phyloP scores from a whole-genome alignment of 805 yeast species.

The Spathaspora passalidarum region DNA sequence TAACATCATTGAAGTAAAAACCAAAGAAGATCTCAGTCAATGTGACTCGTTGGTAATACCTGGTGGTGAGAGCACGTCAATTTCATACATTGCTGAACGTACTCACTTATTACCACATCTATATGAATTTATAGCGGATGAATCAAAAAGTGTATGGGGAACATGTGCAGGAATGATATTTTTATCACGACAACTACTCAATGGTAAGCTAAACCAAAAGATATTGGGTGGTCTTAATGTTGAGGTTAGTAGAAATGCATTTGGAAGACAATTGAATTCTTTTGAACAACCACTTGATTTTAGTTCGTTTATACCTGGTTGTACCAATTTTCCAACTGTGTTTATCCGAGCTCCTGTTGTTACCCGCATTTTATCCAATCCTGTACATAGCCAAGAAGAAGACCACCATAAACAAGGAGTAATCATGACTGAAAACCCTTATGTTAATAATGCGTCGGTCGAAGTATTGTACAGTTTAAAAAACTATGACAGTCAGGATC shows the following conservation, averaged over 20 bases:
- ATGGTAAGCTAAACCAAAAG: constrained; percentile 53
- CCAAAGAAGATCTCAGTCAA: constrained; percentile 42
- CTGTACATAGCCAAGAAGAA: constrained; percentile 11
- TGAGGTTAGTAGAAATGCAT: constrained; percentile 66
- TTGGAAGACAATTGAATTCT: constrained; percentile 74
- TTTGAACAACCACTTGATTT: constrained; percentile 50
- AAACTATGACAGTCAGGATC: constrained; percentile 14
- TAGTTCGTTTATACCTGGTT: constrained; percentile 39
- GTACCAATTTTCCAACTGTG: constrained; percentile 41
- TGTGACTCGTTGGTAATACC: constrained; percentile 68
- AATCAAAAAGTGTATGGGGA: constrained; percentile 67
- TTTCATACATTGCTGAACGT: constrained; percentile 68
- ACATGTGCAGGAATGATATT: constrained; percentile 83
- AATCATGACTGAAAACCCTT: constrained; percentile 19
- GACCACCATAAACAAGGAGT: constrained; percentile 7
- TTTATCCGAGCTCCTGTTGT: constrained; percentile 82
- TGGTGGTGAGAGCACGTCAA: constrained; percentile 69
- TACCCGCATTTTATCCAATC: constrained; percentile 13
- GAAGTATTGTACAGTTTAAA: constrained; percentile 40
- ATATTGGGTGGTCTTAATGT: constrained; percentile 65
- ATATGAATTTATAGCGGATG: constrained; percentile 45
- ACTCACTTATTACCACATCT: constrained; percentile 56
- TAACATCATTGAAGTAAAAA: constrained; percentile 47
- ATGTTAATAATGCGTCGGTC: constrained; percentile 27
- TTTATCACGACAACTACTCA: constrained; percentile 50